These are phyloP conservation scores for Mycena leptocephala DNA, from an alignment of 768 basidiomycete species.

Conservation along the genomic window DNA sequence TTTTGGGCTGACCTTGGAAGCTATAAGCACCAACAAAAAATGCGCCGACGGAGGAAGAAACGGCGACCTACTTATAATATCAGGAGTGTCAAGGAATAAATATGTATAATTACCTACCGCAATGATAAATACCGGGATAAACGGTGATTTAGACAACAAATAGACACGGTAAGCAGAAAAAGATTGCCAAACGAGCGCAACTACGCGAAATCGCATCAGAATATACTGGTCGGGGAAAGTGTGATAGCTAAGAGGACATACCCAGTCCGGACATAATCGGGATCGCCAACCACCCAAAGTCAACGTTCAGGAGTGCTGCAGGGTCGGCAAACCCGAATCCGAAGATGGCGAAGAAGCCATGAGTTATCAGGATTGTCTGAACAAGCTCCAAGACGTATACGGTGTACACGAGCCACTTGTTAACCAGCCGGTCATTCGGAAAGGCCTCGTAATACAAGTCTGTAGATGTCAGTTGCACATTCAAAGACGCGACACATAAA, in stretches of 20 bases:
- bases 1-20: too few relatives aligned
- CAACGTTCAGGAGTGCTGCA: background rate
- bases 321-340: too few relatives aligned
- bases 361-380: background rate
- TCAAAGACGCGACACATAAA: background rate
- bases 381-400: background rate
- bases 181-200: background rate
- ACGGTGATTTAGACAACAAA: background rate
- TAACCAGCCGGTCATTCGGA: background rate
- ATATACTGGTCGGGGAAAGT: background rate
- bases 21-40: background rate
- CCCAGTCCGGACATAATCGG: background rate
- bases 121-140: background rate
- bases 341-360: background rate
- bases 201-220: background rate
- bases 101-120: background rate
- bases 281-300: background rate
- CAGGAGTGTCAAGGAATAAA: background rate
- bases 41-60: background rate
- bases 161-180: conserved; percentile 19
- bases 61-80: background rate
- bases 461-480: background rate
- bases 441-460: conserved; percentile 19
- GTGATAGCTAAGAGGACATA: background rate
- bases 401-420: background rate